Evolutionary conservation across 768 basidiomycete genomes (phyloP).

Genomic region (Clavaria fumosa): DNA sequence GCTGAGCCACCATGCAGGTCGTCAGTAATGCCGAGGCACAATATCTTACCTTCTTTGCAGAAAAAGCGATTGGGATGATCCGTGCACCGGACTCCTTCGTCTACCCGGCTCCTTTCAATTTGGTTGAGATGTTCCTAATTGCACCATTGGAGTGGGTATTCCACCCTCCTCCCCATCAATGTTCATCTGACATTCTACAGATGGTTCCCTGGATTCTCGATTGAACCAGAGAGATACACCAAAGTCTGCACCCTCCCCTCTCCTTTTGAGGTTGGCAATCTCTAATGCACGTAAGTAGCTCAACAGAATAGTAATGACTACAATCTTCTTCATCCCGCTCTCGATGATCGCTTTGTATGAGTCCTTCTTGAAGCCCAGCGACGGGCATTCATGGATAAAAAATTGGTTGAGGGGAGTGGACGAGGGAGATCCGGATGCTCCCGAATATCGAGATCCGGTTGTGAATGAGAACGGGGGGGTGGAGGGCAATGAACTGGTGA

Average conservation of each 20-base stretch:
- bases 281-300: conserved; percentile 26
- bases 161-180: neutral
- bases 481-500: conserved; percentile 40
- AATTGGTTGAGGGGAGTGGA: conserved; percentile 50
- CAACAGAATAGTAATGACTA: conserved; percentile 64
- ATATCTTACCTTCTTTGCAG: conserved; percentile 81
- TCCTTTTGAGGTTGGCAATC: neutral
- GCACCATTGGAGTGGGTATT: conserved; percentile 71
- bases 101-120: conserved; percentile 88
- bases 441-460: conserved; percentile 40
- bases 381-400: conserved; percentile 48
- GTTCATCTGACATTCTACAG: conserved; percentile 17
- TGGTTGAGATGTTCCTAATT: conserved; percentile 65
- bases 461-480: conserved; percentile 44
- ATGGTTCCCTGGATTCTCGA: conserved; percentile 25
- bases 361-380: conserved; percentile 32
- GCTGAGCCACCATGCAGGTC: conserved; percentile 42
- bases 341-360: conserved; percentile 63
- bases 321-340: conserved; percentile 74
- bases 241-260: conserved; percentile 21
- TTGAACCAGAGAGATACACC: conserved; percentile 42
- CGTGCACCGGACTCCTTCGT: conserved; percentile 74
- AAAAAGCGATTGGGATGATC: conserved; percentile 75
- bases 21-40: conserved; percentile 78
- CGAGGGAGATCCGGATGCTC: conserved; percentile 41